These are phyloP conservation scores for Aspergillus olivimuriae DNA, from an alignment of 495 filamentous ascomycete genomes.

Conservation along the genomic window DNA sequence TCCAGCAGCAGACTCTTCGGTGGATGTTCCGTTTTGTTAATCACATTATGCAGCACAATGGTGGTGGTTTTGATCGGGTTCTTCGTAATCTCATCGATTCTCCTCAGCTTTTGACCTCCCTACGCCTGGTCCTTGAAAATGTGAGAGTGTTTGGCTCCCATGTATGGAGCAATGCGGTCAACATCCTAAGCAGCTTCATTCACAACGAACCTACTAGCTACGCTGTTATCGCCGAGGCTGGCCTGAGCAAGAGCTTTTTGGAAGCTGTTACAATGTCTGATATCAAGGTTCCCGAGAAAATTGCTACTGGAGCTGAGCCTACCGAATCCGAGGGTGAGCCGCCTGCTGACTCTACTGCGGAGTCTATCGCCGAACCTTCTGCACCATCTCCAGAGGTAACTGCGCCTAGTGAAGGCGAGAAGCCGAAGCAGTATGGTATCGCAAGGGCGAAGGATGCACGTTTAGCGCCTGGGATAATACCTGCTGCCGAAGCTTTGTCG, in stretches of 20 bases:
- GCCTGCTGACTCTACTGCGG: too few relatives aligned
- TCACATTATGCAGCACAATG: slow-evolving; percentile 83
- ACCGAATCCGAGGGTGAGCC: slow-evolving; percentile 22
- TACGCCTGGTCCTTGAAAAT: slow-evolving; percentile 78
- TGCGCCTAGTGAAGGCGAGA: slow-evolving; percentile 14
- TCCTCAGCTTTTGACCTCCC: slow-evolving; percentile 67
- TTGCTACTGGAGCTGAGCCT: slow-evolving; percentile 21
- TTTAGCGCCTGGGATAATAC: slow-evolving; percentile 70
- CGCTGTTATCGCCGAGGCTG: slow-evolving; percentile 87
- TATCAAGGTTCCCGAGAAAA: slow-evolving; percentile 27
- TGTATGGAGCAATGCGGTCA: slow-evolving; percentile 89
- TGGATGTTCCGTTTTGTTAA: slow-evolving; percentile 95
- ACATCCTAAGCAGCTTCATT: slow-evolving; percentile 90
- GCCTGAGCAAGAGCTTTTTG: slow-evolving; percentile 76
- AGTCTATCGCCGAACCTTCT: too few relatives aligned
- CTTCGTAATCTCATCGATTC: slow-evolving; percentile 93
- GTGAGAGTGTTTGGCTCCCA: slow-evolving; percentile 73
- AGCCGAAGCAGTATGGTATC: slow-evolving; percentile 29
- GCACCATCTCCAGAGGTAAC: slow-evolving; percentile 9
- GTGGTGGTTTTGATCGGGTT: slow-evolving; percentile 79
- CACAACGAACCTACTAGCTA: slow-evolving; percentile 99
- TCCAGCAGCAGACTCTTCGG: slow-evolving; percentile 85
- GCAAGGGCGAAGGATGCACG: slow-evolving; percentile 28
- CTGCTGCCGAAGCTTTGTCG: slow-evolving; percentile 77
- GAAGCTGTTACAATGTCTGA: slow-evolving; percentile 63